Percentiles rank a stretch among this genome's conserved stretches.
Evolutionary conservation across 1,284 basidiomycete species (phyloP).

Genomic region (Apiotrichum laibachii): DNA sequence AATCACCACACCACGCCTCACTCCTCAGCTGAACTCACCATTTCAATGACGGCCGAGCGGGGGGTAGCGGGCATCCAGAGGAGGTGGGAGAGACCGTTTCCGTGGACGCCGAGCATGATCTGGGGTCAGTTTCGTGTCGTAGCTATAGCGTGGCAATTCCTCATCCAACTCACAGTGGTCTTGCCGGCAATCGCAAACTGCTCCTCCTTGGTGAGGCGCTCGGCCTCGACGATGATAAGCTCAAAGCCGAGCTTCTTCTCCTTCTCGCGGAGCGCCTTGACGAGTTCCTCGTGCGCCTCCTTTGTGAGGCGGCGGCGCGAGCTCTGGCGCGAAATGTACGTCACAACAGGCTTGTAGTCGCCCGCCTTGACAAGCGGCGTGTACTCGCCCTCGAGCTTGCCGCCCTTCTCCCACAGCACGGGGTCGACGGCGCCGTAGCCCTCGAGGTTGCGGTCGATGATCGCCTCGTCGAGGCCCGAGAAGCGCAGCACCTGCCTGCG

Average conservation of each 20-base stretch:
- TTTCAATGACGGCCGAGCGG: conserved; percentile 49
- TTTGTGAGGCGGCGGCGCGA: conserved; percentile 59
- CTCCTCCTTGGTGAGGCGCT: conserved; percentile 48
- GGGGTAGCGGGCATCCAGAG: conserved; percentile 52
- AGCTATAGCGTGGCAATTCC: neutral
- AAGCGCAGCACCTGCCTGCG: conserved; percentile 62
- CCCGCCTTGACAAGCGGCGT: conserved; percentile 30
- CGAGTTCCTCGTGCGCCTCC: conserved; percentile 62
- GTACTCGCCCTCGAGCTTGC: conserved; percentile 32
- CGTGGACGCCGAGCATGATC: conserved; percentile 53
- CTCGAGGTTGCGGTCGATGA: conserved; percentile 47
- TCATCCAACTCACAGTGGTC: conserved; percentile 34
- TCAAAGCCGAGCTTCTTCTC: conserved; percentile 61
- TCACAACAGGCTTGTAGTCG: conserved; percentile 60
- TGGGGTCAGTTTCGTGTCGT: conserved; percentile 14
- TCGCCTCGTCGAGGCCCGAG: conserved; percentile 56
- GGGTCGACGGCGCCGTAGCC: conserved; percentile 49
- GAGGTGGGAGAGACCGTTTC: conserved; percentile 52
- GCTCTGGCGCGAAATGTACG: conserved; percentile 70
- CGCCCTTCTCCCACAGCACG: conserved; percentile 13
- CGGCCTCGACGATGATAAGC: conserved; percentile 55
- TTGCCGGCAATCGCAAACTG: conserved; percentile 48
- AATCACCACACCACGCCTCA: too few relatives aligned
- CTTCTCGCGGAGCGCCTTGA: conserved; percentile 59
- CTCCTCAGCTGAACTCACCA: conserved; percentile 1